Evolutionary conservation across 176 grass and related monocot genomes (phyloP), one percentile per base, ranked within the genome.

Genomic region (Oryza punctata): DNA sequence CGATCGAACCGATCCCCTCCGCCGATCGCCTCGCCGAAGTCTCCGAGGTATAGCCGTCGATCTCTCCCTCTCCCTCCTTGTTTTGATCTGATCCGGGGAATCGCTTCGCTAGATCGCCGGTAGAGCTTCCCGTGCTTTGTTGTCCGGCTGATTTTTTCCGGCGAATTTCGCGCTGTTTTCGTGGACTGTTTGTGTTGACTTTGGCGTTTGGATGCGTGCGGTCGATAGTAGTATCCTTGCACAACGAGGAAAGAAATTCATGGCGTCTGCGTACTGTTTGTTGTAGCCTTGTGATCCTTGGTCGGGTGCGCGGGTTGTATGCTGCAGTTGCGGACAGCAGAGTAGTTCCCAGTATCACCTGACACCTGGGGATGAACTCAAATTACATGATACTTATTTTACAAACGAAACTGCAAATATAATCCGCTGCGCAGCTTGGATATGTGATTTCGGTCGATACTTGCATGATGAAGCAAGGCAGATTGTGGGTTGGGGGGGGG

Each of bases 1-100:
- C 73, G 67, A 18, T 35, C 38, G 15, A 68, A 44, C 8, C 82
- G 72, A 82, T 73, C 88, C 73, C 78, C 73, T 76, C 18, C 6
- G 1, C 52, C 52, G 52, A 57, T 37, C 10, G 16, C 37, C 9
- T 57, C 78, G 70, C 68, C 77, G 40, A 80, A 65, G 50, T 10
- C 29, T 16, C 79, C 57, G 4, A 86, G 84, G 83, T 90, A 85
- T 38, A 12, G 6, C 65, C 71, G 3, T 7, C 7, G 40, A 57
- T 57, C 52, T 24, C n/a, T 24, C 7, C 7, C 3, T 61, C 6
- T 16, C 24, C 28, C 3, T 6, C 25, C 2, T 24, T 7, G 13
- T 18, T 7, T 30, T 60, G 67, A 73, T 73, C 59, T 40, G 50
- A 30, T 86, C 45, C 5, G 25, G 1, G 15, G 2, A n/a, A 40